Conservation (phyloP, 345 rosid genomes). For the Geranium brycei region DNA sequence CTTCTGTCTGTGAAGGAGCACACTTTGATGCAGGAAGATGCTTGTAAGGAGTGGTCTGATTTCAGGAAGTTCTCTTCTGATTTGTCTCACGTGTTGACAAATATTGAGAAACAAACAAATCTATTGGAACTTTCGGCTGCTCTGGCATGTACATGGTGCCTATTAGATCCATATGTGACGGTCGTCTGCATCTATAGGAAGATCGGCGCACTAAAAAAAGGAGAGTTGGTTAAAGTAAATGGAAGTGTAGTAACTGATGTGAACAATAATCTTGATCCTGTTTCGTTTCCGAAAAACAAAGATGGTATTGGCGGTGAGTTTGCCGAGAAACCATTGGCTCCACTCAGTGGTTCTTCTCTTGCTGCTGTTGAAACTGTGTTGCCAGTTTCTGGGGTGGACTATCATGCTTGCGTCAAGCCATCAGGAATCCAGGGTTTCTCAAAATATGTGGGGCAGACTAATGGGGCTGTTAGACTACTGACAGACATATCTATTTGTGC, state of each 20-base stretch:
- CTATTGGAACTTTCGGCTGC: conserved; percentile 23
- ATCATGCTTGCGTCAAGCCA: not conserved
- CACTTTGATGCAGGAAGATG: conserved; percentile 27
- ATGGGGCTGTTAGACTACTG: conserved; percentile 12
- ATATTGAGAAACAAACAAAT: conserved; percentile 41
- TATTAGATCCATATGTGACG: conserved; percentile 80
- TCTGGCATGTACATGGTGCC: conserved; percentile 59
- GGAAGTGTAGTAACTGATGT: conserved; percentile 19
- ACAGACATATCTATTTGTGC: conserved; percentile 14
- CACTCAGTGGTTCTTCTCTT: conserved; percentile 16
- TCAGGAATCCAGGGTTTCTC: conserved; percentile 18
- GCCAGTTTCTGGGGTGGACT: not conserved
- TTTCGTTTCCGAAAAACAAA: no score
- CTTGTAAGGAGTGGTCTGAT: conserved; percentile 53
- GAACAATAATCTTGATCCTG: not conserved
- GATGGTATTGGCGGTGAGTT: no score
- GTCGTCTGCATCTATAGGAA: conserved; percentile 59
- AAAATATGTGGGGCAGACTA: conserved; percentile 11
- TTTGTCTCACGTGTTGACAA: conserved; percentile 37
- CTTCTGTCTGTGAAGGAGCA: conserved; percentile 26
- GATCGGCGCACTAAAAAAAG: conserved; percentile 66
- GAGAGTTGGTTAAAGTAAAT: conserved; percentile 48
- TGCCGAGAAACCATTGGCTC: not conserved
- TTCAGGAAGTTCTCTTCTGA: conserved; percentile 58
- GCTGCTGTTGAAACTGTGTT: conserved; percentile 1